Conservation (phyloP, 306 rosid genomes). For the Cicer yamashitae region DNA sequence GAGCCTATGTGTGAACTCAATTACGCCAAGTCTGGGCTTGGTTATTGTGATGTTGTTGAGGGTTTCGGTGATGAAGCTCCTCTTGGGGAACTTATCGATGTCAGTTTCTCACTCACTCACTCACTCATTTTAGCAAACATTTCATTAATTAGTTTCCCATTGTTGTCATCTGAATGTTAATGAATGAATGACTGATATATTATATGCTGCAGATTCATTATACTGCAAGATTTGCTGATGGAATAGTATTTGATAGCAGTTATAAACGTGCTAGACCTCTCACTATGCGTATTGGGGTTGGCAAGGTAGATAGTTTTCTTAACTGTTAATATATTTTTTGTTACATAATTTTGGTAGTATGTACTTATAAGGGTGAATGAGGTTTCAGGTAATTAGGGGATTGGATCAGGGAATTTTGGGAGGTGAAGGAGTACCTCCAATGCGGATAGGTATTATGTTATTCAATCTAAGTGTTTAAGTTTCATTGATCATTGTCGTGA, state of each 20-base stretch:
- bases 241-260: slow-evolving; percentile 88
- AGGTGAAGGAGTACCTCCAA: slow-evolving; percentile 96
- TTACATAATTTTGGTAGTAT: slow-evolving; percentile 25
- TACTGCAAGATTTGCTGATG: slow-evolving; percentile 89
- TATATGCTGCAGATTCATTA: slow-evolving; percentile 67
- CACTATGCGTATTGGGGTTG: slow-evolving; percentile 94
- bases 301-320: slow-evolving; percentile 63
- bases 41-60: slow-evolving; percentile 71
- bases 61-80: slow-evolving; percentile 83
- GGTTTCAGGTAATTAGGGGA: slow-evolving; percentile 70
- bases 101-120: slow-evolving; percentile 40
- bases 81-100: slow-evolving; percentile 80
- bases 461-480: slow-evolving; percentile 7
- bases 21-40: slow-evolving; percentile 79
- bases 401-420: slow-evolving; percentile 96
- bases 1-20: slow-evolving; percentile 81
- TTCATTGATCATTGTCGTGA: slow-evolving; percentile 27
- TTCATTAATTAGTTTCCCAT: not conserved
- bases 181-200: not conserved
- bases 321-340: not conserved
- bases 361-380: slow-evolving; percentile 11
- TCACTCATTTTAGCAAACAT: not conserved
- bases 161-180: not conserved
- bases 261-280: slow-evolving; percentile 90
- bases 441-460: slow-evolving; percentile 74